Base-by-base conservation (phyloP, 768 basidiomycete species). In the Lentinula edodes region DNA sequence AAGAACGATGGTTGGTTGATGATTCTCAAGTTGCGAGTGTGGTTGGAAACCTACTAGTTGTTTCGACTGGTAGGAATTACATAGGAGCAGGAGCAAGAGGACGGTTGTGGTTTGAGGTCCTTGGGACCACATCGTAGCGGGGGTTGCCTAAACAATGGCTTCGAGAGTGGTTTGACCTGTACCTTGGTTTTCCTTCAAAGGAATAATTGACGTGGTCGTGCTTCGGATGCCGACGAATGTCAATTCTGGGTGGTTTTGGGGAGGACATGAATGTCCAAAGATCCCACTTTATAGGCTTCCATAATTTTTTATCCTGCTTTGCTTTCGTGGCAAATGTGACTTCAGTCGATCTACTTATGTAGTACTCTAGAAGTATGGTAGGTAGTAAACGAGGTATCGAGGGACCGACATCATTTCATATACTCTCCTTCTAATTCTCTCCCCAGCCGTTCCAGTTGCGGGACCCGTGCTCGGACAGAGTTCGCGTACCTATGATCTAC, bases 81-180 rank as follows among this genome's bases (percentile, higher is more conserved):
- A 59, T 59, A 7, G 58, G 58, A 59, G 58, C 58, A 59, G 45
- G 58, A 50, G 58, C 13, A 38, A 38, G 32, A 23, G 58, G 35
- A 48, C 10, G 48, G 15, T 9, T 51, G 48, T 50, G 58, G 58
- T 59, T 59, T 20, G 48, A 48, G 43, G 58, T 59, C 38, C 55
- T 59, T 59, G 36, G 34, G 58, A 34, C 58, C 46, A 39, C 45
- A 36, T 39, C 20, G 58, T 59, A 58, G 56, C 58, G 58, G 58
- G 58, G 58, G 58, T 36, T 48, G 58, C 58, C 48, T 50, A 20
- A 20, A 6, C 6, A 41, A 16, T 42, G 41, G 58, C 58, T 35
- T 59, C 58, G 58, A 59, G 46, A 59, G 58, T 51, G 58, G 58
- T 20, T 20, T 48, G 58, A 50, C 8, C 45, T 36, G 45, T 45